Evolutionary conservation across 768 basidiomycete species (phyloP).

Genomic region (Hortiboletus flavorubellus): DNA sequence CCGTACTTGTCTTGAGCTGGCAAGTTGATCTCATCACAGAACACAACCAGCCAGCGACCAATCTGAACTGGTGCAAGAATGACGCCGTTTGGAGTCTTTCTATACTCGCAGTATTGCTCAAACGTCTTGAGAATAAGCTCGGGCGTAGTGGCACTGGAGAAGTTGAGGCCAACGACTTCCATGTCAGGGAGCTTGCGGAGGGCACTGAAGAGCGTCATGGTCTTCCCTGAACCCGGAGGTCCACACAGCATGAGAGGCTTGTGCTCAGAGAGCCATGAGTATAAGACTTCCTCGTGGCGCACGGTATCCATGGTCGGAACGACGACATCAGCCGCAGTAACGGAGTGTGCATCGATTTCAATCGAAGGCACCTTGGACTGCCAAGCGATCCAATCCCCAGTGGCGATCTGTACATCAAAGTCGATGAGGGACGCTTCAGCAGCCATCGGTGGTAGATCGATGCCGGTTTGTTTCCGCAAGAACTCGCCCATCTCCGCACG

Average conservation of each 20-base stretch:
- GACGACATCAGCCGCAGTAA: conserved; percentile 94
- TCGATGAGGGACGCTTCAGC: conserved; percentile 87
- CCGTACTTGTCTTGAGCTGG: conserved; percentile 98
- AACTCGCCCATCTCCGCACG: conserved; percentile 89
- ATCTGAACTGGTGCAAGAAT: conserved; percentile 92
- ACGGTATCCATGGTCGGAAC: conserved; percentile 98
- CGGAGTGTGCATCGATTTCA: conserved; percentile 94
- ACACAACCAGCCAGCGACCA: conserved; percentile 98
- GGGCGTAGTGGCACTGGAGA: conserved; percentile 97
- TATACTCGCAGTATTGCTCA: conserved; percentile 98
- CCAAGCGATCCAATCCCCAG: conserved; percentile 90
- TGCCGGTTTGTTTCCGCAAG: conserved; percentile 77
- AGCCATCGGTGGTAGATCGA: conserved; percentile 78
- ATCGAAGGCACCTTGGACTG: conserved; percentile 88
- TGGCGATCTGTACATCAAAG: conserved; percentile 86
- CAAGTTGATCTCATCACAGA: conserved; percentile 99
- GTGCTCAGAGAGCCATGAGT: conserved; percentile 98
- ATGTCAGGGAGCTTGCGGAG: conserved; percentile 96
- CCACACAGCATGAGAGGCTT: conserved; percentile 98
- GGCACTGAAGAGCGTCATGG: conserved; percentile 98
- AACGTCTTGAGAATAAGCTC: conserved; percentile 99
- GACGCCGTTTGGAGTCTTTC: conserved; percentile 98
- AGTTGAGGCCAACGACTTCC: conserved; percentile 98
- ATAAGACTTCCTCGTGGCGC: conserved; percentile 96
- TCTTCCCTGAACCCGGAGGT: conserved; percentile 99